Percentiles rank a stretch among this genome's conserved stretches.
phyloP scores from a whole-genome alignment of 306 rosid species.

The Vigna trinervia region DNA sequence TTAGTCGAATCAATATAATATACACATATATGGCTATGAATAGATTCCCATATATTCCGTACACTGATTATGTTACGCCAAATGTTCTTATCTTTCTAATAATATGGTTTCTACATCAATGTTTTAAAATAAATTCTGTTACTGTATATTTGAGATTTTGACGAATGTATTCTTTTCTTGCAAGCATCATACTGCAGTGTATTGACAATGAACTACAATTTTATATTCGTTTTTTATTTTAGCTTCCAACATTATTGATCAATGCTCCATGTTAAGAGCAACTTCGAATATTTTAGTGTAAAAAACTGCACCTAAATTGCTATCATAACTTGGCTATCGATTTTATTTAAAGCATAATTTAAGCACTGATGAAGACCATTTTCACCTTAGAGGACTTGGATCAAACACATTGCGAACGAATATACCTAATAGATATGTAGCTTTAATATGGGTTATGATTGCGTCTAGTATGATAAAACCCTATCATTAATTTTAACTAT shows the following conservation, averaged over 20 bases:
- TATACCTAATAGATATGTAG: neutral
- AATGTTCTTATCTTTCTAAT: too few relatives aligned
- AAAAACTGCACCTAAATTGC: neutral
- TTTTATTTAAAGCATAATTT: too few relatives aligned
- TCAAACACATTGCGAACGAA: neutral
- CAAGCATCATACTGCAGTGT: constrained; percentile 19
- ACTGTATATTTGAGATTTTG: neutral
- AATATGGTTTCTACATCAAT: too few relatives aligned
- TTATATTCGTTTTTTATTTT: neutral
- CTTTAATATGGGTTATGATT: too few relatives aligned
- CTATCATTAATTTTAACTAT: neutral
- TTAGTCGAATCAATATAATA: too few relatives aligned
- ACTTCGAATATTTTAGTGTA: neutral
- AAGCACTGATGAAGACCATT: too few relatives aligned
- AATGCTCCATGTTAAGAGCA: neutral
- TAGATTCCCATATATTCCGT: too few relatives aligned
- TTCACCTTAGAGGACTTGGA: neutral
- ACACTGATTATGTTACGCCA: too few relatives aligned
- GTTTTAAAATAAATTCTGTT: neutral
- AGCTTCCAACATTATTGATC: neutral
- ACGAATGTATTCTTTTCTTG: constrained; percentile 32
- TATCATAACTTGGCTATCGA: neutral
- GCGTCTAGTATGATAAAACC: too few relatives aligned
- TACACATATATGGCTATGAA: too few relatives aligned
- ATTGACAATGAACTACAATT: neutral